These are phyloP conservation scores for Emmonsiellopsis sp. DNA, from an alignment of 2,329 filamentous ascomycete genomes.

Conservation along the genomic window DNA sequence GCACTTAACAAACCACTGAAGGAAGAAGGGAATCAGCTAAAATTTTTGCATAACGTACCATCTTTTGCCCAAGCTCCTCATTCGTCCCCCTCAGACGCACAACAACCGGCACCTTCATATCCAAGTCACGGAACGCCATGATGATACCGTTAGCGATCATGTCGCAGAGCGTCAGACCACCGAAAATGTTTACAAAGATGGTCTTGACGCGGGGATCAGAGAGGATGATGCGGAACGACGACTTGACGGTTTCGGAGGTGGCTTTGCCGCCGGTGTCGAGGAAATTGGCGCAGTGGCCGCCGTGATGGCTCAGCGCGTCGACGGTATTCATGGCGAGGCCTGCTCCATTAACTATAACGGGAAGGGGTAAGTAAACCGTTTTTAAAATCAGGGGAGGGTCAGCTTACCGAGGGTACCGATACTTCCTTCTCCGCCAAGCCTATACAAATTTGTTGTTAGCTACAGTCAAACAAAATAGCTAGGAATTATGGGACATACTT, in stretches of 20 bases:
- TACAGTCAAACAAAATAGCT: background rate
- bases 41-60: slow-evolving; percentile 34
- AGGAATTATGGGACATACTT: slow-evolving; percentile 33
- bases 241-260: slow-evolving; percentile 69
- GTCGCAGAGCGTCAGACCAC: slow-evolving; percentile 62
- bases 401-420: slow-evolving; percentile 60
- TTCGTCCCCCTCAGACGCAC: slow-evolving; percentile 68
- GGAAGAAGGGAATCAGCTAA: background rate
- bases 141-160: slow-evolving; percentile 74
- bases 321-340: slow-evolving; percentile 88
- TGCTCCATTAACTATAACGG: slow-evolving; percentile 63
- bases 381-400: background rate
- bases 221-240: slow-evolving; percentile 65
- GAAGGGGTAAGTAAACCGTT: background rate
- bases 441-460: slow-evolving; percentile 14
- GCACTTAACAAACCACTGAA: background rate
- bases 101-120: slow-evolving; percentile 62
- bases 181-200: slow-evolving; percentile 64
- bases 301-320: slow-evolving; percentile 62
- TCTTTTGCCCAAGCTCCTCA: slow-evolving; percentile 58
- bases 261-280: slow-evolving; percentile 86
- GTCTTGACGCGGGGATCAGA: slow-evolving; percentile 63
- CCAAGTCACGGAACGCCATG: slow-evolving; percentile 60
- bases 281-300: slow-evolving; percentile 69
- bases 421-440: slow-evolving; percentile 44